Conservation (phyloP, 306 rosid species). For the Rosa multiflora region DNA sequence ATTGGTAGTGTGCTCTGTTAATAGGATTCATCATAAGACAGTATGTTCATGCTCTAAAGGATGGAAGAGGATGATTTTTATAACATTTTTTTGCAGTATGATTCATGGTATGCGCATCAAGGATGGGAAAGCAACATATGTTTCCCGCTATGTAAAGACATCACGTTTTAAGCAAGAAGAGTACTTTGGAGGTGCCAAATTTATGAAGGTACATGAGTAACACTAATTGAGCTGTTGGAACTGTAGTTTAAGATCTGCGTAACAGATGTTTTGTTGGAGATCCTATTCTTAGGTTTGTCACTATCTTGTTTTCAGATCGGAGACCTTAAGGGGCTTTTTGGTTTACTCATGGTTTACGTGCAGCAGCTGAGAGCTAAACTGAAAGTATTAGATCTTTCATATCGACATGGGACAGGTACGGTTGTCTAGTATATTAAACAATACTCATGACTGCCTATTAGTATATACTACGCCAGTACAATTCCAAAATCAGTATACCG, state of each 20-base stretch:
- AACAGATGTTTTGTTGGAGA: conserved; percentile 19
- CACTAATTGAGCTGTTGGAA: neutral
- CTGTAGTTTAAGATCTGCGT: neutral
- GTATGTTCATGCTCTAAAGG: neutral
- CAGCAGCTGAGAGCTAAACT: conserved; percentile 76
- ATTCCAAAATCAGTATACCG: neutral
- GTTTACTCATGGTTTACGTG: conserved; percentile 72
- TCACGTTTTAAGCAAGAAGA: conserved; percentile 93
- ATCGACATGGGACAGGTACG: conserved; percentile 75
- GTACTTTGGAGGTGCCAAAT: conserved; percentile 77
- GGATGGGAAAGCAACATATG: conserved; percentile 89
- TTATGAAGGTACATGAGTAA: conserved; percentile 62
- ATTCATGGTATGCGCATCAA: conserved; percentile 92
- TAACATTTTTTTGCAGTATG: conserved; percentile 58
- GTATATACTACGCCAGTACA: neutral
- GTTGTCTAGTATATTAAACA: neutral
- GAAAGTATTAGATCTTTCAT: conserved; percentile 76
- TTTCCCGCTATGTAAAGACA: conserved; percentile 78
- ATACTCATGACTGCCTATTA: neutral
- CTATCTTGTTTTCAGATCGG: conserved; percentile 57
- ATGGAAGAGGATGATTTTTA: neutral
- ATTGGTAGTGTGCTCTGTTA: neutral
- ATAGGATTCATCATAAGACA: neutral
- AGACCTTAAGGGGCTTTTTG: conserved; percentile 82
- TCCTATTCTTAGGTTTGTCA: conserved; percentile 18